Evolutionary conservation across 495 filamentous ascomycete species (phyloP).

Genomic region (Corynascus novoguineensis): DNA sequence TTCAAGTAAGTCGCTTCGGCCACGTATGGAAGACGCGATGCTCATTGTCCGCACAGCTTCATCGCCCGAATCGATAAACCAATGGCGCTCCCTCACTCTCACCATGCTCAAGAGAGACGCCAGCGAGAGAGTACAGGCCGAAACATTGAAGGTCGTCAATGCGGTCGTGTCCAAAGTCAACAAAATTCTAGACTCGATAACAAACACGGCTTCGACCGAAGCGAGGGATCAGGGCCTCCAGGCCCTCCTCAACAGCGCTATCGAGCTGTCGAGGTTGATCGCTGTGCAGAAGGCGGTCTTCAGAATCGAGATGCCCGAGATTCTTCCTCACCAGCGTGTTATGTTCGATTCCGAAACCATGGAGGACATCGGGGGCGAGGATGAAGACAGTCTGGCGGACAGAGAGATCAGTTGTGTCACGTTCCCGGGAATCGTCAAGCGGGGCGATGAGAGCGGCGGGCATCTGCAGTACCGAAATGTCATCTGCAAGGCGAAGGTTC

Average conservation of each 20-base stretch:
- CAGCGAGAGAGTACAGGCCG: slow-evolving; percentile 36
- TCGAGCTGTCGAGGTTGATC: slow-evolving; percentile 47
- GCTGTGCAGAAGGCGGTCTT: slow-evolving; percentile 51
- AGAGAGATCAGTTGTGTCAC: slow-evolving; percentile 47
- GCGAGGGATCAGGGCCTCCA: slow-evolving; percentile 42
- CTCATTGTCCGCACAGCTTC: slow-evolving; percentile 23
- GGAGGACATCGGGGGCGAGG: slow-evolving; percentile 54
- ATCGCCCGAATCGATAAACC: slow-evolving; percentile 45
- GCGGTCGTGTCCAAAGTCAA: slow-evolving; percentile 36
- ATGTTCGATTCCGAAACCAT: slow-evolving; percentile 48
- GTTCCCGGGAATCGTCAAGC: slow-evolving; percentile 51
- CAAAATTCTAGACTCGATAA: slow-evolving; percentile 38
- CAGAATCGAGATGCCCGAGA: slow-evolving; percentile 45
- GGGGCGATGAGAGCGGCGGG: slow-evolving; percentile 50
- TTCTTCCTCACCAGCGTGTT: slow-evolving; percentile 42
- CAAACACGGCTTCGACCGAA: slow-evolving; percentile 37
- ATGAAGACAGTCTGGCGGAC: slow-evolving; percentile 42
- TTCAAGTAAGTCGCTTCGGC: slow-evolving; percentile 33
- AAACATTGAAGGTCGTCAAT: slow-evolving; percentile 34
- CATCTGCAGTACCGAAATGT: slow-evolving; percentile 50
- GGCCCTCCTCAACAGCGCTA: slow-evolving; percentile 39
- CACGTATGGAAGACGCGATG: neutral
- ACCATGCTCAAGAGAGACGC: slow-evolving; percentile 45
- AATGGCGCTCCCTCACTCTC: slow-evolving; percentile 51
- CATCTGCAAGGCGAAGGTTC: slow-evolving; percentile 49